Conservation (phyloP, 176 grass and related monocot genomes). For the Puccinellia tenuiflora region DNA sequence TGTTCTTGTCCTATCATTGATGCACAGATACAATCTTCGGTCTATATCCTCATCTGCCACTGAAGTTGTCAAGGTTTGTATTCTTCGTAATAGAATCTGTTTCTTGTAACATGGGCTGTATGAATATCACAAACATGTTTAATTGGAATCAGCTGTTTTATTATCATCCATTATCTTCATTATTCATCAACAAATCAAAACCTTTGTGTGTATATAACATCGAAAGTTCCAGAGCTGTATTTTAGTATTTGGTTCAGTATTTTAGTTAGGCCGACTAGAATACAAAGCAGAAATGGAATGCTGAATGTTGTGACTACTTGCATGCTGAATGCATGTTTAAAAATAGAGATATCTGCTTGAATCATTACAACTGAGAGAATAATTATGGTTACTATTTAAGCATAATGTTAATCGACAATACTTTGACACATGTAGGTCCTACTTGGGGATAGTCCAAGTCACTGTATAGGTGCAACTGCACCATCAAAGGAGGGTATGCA, state of each 20-base stretch:
- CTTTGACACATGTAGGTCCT: constrained; percentile 55
- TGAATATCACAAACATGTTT: constrained; percentile 21
- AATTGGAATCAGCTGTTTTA: neutral
- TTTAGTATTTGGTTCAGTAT: neutral
- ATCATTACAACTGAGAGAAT: neutral
- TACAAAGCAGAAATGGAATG: neutral
- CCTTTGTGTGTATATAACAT: constrained; percentile 1
- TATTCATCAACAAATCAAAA: neutral
- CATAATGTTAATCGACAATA: neutral
- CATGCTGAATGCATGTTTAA: neutral
- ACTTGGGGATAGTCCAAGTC: constrained; percentile 47
- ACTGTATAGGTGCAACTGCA: constrained; percentile 10
- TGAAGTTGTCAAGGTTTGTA: constrained; percentile 87
- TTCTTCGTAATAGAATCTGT: neutral
- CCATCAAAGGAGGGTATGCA: constrained; percentile 64
- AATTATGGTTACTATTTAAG: neutral
- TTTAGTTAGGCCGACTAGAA: neutral
- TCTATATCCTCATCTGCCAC: constrained; percentile 93
- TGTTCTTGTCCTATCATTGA: constrained; percentile 10
- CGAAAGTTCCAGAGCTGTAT: neutral
- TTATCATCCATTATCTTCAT: neutral
- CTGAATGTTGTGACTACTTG: neutral
- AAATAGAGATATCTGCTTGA: neutral
- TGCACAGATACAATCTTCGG: constrained; percentile 80
- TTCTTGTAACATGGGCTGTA: constrained; percentile 1